Percentiles rank a stretch among this genome's conserved stretches.
Evolutionary conservation across 2,329 filamentous ascomycete species (phyloP).

Genomic region (Ophiostoma fasciatum): DNA sequence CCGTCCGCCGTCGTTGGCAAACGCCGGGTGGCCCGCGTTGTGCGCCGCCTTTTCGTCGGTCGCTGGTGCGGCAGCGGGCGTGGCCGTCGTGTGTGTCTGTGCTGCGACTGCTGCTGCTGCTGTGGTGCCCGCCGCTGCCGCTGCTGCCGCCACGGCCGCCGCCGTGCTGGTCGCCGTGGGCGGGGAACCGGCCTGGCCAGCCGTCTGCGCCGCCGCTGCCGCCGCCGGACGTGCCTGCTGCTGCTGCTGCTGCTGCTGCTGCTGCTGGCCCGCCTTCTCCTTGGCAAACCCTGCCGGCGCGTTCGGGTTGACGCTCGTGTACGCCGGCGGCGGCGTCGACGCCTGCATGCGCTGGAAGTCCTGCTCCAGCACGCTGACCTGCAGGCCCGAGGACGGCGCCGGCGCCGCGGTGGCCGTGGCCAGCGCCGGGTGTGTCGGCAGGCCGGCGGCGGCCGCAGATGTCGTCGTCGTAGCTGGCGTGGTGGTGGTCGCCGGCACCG

Average conservation of each 20-base stretch:
- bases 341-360: conserved; percentile 73
- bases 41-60: conserved; percentile 24
- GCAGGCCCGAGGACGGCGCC: conserved; percentile 21
- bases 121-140: conserved; percentile 11
- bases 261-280: conserved; percentile 59
- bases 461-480: too few species aligned
- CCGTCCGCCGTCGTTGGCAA: conserved; percentile 70
- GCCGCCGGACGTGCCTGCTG: too few species aligned
- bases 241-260: conserved; percentile 23
- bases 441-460: too few species aligned
- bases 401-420: background rate
- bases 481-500: conserved; percentile 39
- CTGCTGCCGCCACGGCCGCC: conserved; percentile 5
- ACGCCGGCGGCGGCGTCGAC: conserved; percentile 85
- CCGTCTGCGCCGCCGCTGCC: background rate
- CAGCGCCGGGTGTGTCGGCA: conserved; percentile 6
- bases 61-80: too few species aligned
- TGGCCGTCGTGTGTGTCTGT: background rate
- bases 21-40: conserved; percentile 66
- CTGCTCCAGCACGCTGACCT: conserved; percentile 63
- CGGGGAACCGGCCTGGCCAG: conserved; percentile 9
- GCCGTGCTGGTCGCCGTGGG: conserved; percentile 12
- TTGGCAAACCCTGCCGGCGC: conserved; percentile 56
- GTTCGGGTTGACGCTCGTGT: conserved; percentile 57
- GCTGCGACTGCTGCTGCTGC: conserved; percentile 5